phyloP scores from a whole-genome alignment of 1,284 basidiomycete species.

The Cryptococcus sp. region DNA sequence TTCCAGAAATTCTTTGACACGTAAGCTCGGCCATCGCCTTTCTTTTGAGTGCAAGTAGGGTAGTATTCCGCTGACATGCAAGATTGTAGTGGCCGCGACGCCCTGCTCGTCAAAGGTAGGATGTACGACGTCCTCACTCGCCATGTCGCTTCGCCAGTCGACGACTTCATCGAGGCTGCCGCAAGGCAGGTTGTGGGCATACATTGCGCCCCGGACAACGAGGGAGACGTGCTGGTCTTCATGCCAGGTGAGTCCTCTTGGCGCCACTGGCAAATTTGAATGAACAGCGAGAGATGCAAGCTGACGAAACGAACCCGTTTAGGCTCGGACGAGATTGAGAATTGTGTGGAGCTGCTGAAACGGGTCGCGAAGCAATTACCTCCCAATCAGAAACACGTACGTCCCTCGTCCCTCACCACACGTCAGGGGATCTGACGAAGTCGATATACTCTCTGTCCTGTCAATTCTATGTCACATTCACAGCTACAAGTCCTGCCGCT shows the following conservation, averaged over 20 bases:
- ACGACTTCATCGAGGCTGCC: conserved; percentile 87
- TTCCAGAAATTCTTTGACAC: conserved; percentile 85
- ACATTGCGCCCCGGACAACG: conserved; percentile 67
- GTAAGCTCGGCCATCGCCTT: conserved; percentile 56
- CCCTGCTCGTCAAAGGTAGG: conserved; percentile 88
- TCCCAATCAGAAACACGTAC: conserved; percentile 59
- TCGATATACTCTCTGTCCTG: neutral
- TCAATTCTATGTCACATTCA: conserved; percentile 4
- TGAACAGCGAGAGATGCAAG: conserved; percentile 1
- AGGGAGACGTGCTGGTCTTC: conserved; percentile 90
- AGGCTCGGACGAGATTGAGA: conserved; percentile 97
- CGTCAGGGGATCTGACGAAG: neutral
- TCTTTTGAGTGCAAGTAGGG: neutral
- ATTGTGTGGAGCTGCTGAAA: conserved; percentile 71
- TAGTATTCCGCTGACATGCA: neutral
- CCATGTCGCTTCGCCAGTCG: conserved; percentile 70
- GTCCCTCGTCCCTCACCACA: conserved; percentile 29
- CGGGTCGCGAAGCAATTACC: conserved; percentile 68
- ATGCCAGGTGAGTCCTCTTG: conserved; percentile 65
- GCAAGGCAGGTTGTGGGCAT: conserved; percentile 89
- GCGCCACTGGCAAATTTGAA: neutral
- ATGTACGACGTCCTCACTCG: conserved; percentile 87
- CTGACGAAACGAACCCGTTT: conserved; percentile 6
- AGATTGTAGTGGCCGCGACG: conserved; percentile 41
- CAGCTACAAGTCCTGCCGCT: conserved; percentile 76